Evolutionary conservation across 2,329 filamentous ascomycete species (phyloP).

Genomic region (Fusarium chuoi): DNA sequence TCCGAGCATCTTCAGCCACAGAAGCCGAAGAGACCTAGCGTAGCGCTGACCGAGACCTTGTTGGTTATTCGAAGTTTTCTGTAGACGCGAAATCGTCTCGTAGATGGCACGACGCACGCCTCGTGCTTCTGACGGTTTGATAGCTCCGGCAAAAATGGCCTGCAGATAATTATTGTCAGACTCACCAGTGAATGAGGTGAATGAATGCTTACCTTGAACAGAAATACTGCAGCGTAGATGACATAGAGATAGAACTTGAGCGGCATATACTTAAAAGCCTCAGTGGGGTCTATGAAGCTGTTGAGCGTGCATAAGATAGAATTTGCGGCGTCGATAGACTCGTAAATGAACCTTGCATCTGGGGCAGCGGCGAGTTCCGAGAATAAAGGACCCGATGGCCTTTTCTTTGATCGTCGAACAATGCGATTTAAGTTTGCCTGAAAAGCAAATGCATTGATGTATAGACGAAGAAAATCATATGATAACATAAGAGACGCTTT

Average conservation of each 20-base stretch:
- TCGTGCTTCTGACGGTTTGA: conserved; percentile 64
- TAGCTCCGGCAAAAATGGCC: conserved; percentile 60
- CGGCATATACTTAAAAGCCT: conserved; percentile 71
- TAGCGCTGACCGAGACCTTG: conserved; percentile 72
- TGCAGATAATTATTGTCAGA: not conserved
- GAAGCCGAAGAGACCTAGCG: conserved; percentile 66
- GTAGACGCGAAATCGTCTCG: conserved; percentile 68
- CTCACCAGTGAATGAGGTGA: fast-evolving
- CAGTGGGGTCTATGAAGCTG: conserved; percentile 67
- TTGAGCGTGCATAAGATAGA: conserved; percentile 69
- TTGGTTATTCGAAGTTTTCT: conserved; percentile 65
- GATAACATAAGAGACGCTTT: conserved; percentile 75
- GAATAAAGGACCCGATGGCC: conserved; percentile 54
- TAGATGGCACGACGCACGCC: conserved; percentile 67
- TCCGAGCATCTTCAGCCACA: conserved; percentile 61
- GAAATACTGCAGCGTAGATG: conserved; percentile 72
- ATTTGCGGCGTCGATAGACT: conserved; percentile 72
- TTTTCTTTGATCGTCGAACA: conserved; percentile 47
- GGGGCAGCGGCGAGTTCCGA: conserved; percentile 67
- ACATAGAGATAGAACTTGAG: conserved; percentile 70
- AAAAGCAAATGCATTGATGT: conserved; percentile 80
- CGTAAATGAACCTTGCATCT: conserved; percentile 74
- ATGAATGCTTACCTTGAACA: conserved; percentile 65
- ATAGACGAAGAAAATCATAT: conserved; percentile 77
- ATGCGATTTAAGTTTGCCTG: conserved; percentile 71